Evolutionary conservation across 2,329 filamentous ascomycete species (phyloP).

Genomic region (Pestalotiopsis fici): DNA sequence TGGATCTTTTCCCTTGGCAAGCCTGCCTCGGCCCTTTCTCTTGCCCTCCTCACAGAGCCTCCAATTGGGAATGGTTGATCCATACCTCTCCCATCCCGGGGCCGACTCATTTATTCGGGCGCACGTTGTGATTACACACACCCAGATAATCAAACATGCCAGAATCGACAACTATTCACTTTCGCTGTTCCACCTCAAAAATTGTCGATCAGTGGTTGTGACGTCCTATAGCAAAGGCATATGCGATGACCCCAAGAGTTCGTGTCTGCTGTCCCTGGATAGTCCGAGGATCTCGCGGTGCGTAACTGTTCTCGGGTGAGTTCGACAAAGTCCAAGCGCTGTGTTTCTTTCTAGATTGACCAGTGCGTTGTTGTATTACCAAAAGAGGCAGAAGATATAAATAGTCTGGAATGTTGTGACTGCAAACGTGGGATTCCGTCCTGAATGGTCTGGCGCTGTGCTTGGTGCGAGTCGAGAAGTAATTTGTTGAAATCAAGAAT

Average conservation of each 20-base stretch:
- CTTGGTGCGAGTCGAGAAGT: neutral
- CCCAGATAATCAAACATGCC: slow-evolving; percentile 20
- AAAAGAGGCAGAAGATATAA: neutral
- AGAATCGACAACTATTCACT: slow-evolving; percentile 16
- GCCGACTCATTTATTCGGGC: slow-evolving; percentile 52
- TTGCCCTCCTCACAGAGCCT: slow-evolving; percentile 55
- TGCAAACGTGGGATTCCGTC: neutral
- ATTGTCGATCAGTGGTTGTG: slow-evolving; percentile 9
- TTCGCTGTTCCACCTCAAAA: neutral
- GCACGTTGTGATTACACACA: slow-evolving; percentile 21
- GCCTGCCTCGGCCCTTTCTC: slow-evolving; percentile 52
- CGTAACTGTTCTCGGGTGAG: neutral
- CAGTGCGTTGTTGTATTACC: neutral
- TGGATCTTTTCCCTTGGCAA: slow-evolving; percentile 24
- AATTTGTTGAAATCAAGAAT: neutral
- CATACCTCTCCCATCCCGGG: slow-evolving; percentile 56
- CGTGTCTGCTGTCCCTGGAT: slow-evolving; percentile 13
- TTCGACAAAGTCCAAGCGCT: neutral
- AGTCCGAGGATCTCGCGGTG: slow-evolving; percentile 17
- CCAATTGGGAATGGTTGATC: slow-evolving; percentile 42
- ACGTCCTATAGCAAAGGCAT: slow-evolving; percentile 22
- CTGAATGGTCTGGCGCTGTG: neutral
- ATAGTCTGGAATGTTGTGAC: neutral
- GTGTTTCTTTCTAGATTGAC: slow-evolving; percentile 5
- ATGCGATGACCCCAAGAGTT: slow-evolving; percentile 14